A percentile compares a stretch with the other conserved stretches of the same genome.
Evolutionary conservation across 768 basidiomycete species (phyloP).

Genomic region (Boletus speciosus): DNA sequence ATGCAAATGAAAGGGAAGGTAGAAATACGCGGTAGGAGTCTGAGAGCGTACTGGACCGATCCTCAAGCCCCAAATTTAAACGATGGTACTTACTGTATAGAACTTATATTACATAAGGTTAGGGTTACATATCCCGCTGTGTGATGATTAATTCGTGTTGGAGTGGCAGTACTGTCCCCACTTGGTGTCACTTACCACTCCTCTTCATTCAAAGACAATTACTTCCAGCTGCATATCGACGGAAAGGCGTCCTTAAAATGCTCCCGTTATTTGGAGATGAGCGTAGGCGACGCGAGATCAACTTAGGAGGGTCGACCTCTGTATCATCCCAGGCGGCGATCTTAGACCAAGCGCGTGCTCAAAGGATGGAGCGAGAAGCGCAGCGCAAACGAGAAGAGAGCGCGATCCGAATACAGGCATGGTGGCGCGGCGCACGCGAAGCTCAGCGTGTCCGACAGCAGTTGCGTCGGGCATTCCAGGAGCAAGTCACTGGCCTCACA

Average conservation of each 20-base stretch:
- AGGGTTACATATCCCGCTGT: no score
- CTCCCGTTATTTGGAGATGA: constrained; percentile 51
- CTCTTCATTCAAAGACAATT: neutral
- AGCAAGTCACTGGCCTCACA: constrained; percentile 49
- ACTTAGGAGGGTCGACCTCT: constrained; percentile 66
- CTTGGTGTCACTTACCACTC: neutral
- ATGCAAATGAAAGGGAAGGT: no score
- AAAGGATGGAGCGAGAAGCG: constrained; percentile 55
- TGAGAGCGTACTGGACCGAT: no score
- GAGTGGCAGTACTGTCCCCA: neutral
- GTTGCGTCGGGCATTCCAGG: constrained; percentile 47
- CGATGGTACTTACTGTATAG: no score
- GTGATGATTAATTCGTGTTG: neutral
- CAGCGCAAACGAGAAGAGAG: constrained; percentile 53
- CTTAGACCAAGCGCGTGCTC: constrained; percentile 58
- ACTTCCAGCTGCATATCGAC: neutral
- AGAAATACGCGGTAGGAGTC: no score
- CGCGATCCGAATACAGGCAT: constrained; percentile 62
- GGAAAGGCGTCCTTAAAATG: constrained; percentile 17
- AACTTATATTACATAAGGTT: no score
- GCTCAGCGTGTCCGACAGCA: constrained; percentile 38
- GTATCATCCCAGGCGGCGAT: constrained; percentile 53
- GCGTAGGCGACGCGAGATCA: constrained; percentile 58
- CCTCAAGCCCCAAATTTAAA: no score
- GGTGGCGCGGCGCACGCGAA: constrained; percentile 58